These are phyloP conservation scores for Dictyostelium intermedium DNA, from an alignment of 78 protist species.

Conservation along the genomic window DNA sequence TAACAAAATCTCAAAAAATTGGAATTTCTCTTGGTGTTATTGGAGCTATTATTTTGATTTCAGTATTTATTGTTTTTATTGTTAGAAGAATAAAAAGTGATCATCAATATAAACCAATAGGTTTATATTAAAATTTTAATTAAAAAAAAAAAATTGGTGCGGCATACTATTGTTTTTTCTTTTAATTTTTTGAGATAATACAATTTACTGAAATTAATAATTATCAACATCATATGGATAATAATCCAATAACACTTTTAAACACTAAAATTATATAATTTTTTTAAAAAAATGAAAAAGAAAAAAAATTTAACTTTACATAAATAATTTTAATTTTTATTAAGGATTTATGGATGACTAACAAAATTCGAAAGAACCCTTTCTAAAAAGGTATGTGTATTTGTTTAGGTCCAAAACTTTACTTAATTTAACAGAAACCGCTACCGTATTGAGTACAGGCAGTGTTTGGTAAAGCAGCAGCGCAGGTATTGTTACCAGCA, in stretches of 20 bases:
- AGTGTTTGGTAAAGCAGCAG: conserved; percentile 3
- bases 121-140: background rate
- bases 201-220: no score
- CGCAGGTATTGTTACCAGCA: background rate
- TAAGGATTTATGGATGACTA: background rate
- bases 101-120: background rate
- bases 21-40: background rate
- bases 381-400: no score
- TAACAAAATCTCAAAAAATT: background rate
- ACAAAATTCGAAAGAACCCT: background rate
- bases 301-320: background rate
- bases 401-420: no score
- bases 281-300: no score
- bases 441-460: background rate
- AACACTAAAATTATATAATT: no score
- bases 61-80: background rate
- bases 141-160: no score
- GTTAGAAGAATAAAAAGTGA: background rate
- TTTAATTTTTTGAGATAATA: no score
- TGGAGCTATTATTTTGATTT: background rate
- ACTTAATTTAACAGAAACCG: background rate
- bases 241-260: no score
- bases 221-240: no score
- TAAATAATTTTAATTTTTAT: no score
- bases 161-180: no score